Conservation (phyloP, 2,329 filamentous ascomycete species). For the Drechslera avenae region DNA sequence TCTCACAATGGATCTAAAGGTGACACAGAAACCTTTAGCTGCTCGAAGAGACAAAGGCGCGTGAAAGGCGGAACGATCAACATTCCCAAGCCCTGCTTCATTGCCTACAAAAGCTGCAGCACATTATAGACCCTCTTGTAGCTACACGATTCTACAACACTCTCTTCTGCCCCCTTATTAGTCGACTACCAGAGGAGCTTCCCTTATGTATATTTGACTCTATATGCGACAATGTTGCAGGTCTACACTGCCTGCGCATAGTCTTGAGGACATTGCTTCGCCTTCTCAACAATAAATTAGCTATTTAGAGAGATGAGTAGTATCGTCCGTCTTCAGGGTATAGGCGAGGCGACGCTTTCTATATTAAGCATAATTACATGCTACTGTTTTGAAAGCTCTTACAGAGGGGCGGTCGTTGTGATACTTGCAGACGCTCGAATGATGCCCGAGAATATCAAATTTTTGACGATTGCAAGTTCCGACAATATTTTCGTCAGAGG, state of each 20-base stretch:
- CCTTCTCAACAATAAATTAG: not conserved
- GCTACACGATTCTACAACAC: conserved; percentile 26
- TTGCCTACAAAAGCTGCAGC: conserved; percentile 1
- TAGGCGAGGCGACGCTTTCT: too few relatives aligned
- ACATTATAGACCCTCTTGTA: conserved; percentile 23
- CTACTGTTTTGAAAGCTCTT: not conserved
- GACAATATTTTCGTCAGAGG: too few relatives aligned
- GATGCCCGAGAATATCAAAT: not conserved
- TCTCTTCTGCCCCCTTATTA: conserved; percentile 23
- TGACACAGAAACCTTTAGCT: too few relatives aligned
- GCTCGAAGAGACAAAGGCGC: not conserved
- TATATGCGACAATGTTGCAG: conserved; percentile 1
- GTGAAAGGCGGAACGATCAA: too few relatives aligned
- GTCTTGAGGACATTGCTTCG: not conserved
- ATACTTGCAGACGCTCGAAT: not conserved
- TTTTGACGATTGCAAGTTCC: not conserved
- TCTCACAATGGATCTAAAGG: too few relatives aligned
- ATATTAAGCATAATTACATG: not conserved
- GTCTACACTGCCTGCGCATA: not conserved
- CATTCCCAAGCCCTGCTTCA: not conserved
- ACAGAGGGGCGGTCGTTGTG: not conserved
- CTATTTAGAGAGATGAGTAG: too few relatives aligned
- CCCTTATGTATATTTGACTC: conserved; percentile 21
- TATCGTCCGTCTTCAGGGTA: too few relatives aligned
- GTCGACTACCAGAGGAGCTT: conserved; percentile 23